Evolutionary conservation across 164 flowering plant species (phyloP), one percentile per base, ranked within the genome.

Genomic region (Piper longum): DNA sequence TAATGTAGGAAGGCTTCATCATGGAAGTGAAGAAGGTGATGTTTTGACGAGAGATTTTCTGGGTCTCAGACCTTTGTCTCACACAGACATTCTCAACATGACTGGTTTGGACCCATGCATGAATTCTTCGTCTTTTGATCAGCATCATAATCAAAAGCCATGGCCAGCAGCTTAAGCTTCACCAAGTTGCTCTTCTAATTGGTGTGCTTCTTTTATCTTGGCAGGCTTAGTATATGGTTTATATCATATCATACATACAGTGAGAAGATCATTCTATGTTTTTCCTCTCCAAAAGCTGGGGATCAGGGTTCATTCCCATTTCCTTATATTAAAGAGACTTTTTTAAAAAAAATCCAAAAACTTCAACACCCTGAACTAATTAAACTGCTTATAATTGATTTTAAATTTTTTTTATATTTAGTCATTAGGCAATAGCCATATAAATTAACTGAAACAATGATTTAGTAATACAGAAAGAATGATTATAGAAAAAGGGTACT

Each of bases 41-140:
- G 88, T 81, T 2, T 66, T 85, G 80, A 90, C 95, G 0, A 84
- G 97, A 72, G 97, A 89, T 71, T 89, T 89, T 76, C 80, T 87
- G 79, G 91, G 96, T 17, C 75, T 89, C 6, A 85, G 83, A 65
- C 70, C 88, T 12, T 77, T 87, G 43, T 81, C 90, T 61, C 84
- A 81, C 43, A 78, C 77, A 69, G 89, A 89, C 5, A 74, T 86
- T 68, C 71, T 83, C 62, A 83, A 71, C 57, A 77, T 83, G 56
- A 77, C 87, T 62, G 85, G 81, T 16, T 71, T 85, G 60, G 77
- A 80, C 5, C 76, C 74, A 41, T 77, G 82, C 76, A 79, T 81
- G 64, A 73, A 71, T 61, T 56, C 81, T 17, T 45, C 73, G 41
- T 62, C 68, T 14, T 75, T 66, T 63, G 77, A 82, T 14, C 77